Percentiles rank a stretch among this genome's conserved stretches.
Evolutionary conservation across 1,284 basidiomycete genomes (phyloP).

Genomic region (Trichosporon coremiiforme): DNA sequence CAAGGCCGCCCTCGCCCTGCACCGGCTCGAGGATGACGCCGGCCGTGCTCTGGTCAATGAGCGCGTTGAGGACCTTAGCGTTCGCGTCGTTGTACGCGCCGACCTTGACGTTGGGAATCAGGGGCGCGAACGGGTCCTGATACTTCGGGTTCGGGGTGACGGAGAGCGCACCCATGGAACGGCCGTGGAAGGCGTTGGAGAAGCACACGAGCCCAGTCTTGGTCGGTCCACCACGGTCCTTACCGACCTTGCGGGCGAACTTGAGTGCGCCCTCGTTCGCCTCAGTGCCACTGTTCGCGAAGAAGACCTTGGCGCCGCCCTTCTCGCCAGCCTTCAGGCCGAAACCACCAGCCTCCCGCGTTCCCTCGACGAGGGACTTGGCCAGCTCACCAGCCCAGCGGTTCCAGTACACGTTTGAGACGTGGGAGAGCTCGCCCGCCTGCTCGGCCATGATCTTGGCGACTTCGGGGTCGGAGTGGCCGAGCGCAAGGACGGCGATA

Average conservation of each 20-base stretch:
- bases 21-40: constrained; percentile 92
- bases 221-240: constrained; percentile 60
- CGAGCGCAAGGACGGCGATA: constrained; percentile 96
- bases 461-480: constrained; percentile 72
- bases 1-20: constrained; percentile 94
- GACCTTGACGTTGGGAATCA: constrained; percentile 82
- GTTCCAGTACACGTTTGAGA: constrained; percentile 92
- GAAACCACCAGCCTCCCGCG: constrained; percentile 47
- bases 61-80: constrained; percentile 62
- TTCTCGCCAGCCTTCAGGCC: constrained; percentile 59
- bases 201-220: constrained; percentile 90
- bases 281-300: constrained; percentile 90
- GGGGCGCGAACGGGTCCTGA: constrained; percentile 89
- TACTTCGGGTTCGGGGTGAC: constrained; percentile 94
- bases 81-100: constrained; percentile 73
- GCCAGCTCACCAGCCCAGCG: constrained; percentile 73
- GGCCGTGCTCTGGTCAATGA: constrained; percentile 79
- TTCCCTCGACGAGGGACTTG: constrained; percentile 54
- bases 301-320: constrained; percentile 78
- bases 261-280: constrained; percentile 97
- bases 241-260: constrained; percentile 88
- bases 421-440: constrained; percentile 76
- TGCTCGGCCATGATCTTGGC: constrained; percentile 71
- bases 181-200: constrained; percentile 89
- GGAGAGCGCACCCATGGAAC: constrained; percentile 90